Percentiles rank a stretch among this genome's conserved stretches.
These are phyloP conservation scores for Pholiota molesta DNA, from an alignment of 768 basidiomycete species.

Conservation along the genomic window DNA sequence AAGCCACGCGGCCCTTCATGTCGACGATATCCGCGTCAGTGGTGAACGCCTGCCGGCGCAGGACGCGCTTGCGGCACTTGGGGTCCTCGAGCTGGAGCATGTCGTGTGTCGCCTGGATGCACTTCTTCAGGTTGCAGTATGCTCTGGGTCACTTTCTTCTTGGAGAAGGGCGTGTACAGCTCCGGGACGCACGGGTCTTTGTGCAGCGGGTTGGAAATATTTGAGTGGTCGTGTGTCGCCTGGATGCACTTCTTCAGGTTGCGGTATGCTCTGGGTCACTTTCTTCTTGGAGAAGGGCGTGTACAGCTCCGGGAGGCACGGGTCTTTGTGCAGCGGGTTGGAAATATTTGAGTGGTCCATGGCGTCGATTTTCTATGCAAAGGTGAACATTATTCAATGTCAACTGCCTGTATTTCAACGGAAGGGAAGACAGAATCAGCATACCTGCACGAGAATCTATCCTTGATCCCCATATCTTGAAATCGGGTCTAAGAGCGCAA, in stretches of 20 bases:
- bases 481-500: slow-evolving; percentile 87
- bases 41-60: slow-evolving; percentile 91
- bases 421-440: not conserved
- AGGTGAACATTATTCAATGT: too few species aligned
- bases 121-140: slow-evolving; percentile 77
- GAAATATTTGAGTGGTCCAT: slow-evolving; percentile 78
- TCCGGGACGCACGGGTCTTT: slow-evolving; percentile 77
- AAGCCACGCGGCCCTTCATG: slow-evolving; percentile 97
- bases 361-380: slow-evolving; percentile 82
- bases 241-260: slow-evolving; percentile 85
- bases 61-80: slow-evolving; percentile 91
- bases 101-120: slow-evolving; percentile 88
- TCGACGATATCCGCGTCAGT: slow-evolving; percentile 91
- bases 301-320: slow-evolving; percentile 80
- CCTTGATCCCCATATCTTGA: slow-evolving; percentile 93
- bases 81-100: slow-evolving; percentile 96
- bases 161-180: slow-evolving; percentile 77
- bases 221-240: slow-evolving; percentile 87
- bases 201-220: slow-evolving; percentile 76
- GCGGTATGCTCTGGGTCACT: slow-evolving; percentile 64
- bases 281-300: slow-evolving; percentile 79
- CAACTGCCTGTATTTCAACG: not conserved
- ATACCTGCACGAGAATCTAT: slow-evolving; percentile 82
- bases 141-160: slow-evolving; percentile 72
- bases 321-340: slow-evolving; percentile 78